phyloP scores from a whole-genome alignment of 345 rosid species.

The Euphorbia peplus region DNA sequence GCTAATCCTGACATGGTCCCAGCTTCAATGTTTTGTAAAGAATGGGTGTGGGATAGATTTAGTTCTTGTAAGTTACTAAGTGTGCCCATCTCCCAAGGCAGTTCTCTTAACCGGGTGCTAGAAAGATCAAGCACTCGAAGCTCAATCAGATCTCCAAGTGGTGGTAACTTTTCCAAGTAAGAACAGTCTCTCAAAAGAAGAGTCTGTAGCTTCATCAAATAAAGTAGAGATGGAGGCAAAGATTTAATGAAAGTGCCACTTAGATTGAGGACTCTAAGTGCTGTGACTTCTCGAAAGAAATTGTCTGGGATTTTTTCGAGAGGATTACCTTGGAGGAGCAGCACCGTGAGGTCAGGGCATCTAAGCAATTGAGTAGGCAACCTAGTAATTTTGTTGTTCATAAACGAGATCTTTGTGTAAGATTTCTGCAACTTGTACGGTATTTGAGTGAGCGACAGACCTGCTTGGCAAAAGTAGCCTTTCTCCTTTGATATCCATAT shows the following conservation, averaged over 20 bases:
- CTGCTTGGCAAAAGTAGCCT: conserved; percentile 22
- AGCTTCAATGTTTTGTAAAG: conserved; percentile 30
- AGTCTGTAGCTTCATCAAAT: conserved; percentile 29
- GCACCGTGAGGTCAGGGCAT: conserved; percentile 27
- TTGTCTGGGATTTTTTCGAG: conserved; percentile 20
- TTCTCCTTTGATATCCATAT: conserved; percentile 33
- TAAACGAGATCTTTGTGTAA: conserved; percentile 37
- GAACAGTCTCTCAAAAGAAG: conserved; percentile 35
- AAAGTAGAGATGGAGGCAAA: conserved; percentile 30
- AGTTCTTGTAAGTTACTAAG: conserved; percentile 29
- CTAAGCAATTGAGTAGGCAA: conserved; percentile 19
- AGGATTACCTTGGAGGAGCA: conserved; percentile 38
- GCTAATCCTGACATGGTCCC: conserved; percentile 31
- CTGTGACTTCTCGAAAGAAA: conserved; percentile 32
- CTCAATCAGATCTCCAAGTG: conserved; percentile 29
- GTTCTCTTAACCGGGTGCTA: conserved; percentile 29
- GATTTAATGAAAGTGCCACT: conserved; percentile 30
- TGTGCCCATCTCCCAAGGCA: conserved; percentile 33
- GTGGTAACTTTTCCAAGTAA: conserved; percentile 34
- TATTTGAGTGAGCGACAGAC: background rate
- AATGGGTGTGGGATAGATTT: conserved; percentile 37
- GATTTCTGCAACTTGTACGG: conserved; percentile 12
- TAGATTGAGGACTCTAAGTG: conserved; percentile 34
- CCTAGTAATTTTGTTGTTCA: conserved; percentile 30
- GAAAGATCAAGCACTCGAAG: conserved; percentile 42